Evolutionary conservation across 352 stramenopile genomes (phyloP), one percentile per base, ranked within the genome.

Genomic region (Peronospora destructor): DNA sequence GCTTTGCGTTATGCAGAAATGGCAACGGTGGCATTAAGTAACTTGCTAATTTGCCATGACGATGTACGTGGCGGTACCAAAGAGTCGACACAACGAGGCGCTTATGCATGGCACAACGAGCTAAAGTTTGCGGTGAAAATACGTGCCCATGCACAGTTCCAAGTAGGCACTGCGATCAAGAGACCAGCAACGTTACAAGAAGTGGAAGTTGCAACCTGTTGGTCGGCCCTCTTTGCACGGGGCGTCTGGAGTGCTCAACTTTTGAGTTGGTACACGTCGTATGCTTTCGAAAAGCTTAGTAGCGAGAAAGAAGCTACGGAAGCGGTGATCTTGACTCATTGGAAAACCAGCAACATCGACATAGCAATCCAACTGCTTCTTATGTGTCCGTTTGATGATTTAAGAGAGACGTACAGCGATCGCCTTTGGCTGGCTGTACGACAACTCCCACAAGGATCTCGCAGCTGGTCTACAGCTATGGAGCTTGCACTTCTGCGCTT

Each of bases 401-500:
- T 91, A 6, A 55, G 75, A 36, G 53, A 66, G 3, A 65, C 69
- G 21, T 59, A 85, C 25, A 38, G 49, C 6, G 45, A 60, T 23
- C 60, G 56, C 1, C 53, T 78, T 11, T 45, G 86, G 12, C 32
- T 48, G 2, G 25, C 45, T 25, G 30, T 60, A 19, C 49, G 14
- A 29, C 42, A 56, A 21, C 13, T 67, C 4, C 56, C 44, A 13
- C 49, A 21, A 37, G 50, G 23, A 49, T 64, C 37, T 56, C 32
- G 23, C 4, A 57, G 16, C 41, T 66, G 55, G 54, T 21, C 36
- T 32, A 44, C 37, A 7, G 37, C 64, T 2, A 61, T 85, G 28
- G 76, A 87, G 44, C 55, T 91, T 14, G 47, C 67, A 9, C 59
- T 91, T n/a, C 52, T 91, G 45, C 79, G 76, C 11, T 72, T 85